Conservation (phyloP, 345 rosid species). For the Populus simonii region DNA sequence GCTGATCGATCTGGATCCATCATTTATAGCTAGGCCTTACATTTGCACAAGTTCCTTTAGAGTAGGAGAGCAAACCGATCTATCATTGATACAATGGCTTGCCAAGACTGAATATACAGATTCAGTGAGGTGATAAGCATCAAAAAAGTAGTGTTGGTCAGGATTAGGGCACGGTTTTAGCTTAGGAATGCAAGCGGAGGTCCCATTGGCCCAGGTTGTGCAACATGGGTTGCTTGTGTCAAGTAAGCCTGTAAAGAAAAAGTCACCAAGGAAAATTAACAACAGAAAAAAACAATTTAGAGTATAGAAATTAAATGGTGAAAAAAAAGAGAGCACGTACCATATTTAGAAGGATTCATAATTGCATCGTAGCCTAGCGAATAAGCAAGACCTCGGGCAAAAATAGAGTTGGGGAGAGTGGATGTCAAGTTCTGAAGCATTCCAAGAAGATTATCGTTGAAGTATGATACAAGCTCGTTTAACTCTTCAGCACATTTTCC, state of each 20-base stretch:
- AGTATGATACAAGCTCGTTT: slow-evolving; percentile 25
- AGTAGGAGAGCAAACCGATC: slow-evolving; percentile 37
- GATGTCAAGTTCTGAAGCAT: slow-evolving; percentile 31
- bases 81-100: slow-evolving; percentile 27
- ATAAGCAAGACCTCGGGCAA: slow-evolving; percentile 25
- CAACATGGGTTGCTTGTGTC: slow-evolving; percentile 49
- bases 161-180: slow-evolving; percentile 28
- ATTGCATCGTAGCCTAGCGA: slow-evolving; percentile 33
- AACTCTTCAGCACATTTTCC: slow-evolving; percentile 34
- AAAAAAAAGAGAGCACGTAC: slow-evolving; percentile 1
- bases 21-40: slow-evolving; percentile 2
- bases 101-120: slow-evolving; percentile 27
- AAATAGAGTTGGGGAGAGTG: slow-evolving; percentile 23
- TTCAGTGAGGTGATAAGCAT: slow-evolving; percentile 45
- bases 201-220: slow-evolving; percentile 42
- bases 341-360: slow-evolving; percentile 35
- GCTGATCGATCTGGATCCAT: too few relatives aligned
- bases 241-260: slow-evolving; percentile 19
- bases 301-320: not conserved
- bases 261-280: not conserved
- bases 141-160: slow-evolving; percentile 40
- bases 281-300: not conserved
- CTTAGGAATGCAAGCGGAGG: slow-evolving; percentile 36
- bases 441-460: slow-evolving; percentile 29
- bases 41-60: slow-evolving; percentile 27